Evolutionary conservation across 345 rosid species (phyloP), one percentile per base, ranked within the genome.

Genomic region (Populus tremula): DNA sequence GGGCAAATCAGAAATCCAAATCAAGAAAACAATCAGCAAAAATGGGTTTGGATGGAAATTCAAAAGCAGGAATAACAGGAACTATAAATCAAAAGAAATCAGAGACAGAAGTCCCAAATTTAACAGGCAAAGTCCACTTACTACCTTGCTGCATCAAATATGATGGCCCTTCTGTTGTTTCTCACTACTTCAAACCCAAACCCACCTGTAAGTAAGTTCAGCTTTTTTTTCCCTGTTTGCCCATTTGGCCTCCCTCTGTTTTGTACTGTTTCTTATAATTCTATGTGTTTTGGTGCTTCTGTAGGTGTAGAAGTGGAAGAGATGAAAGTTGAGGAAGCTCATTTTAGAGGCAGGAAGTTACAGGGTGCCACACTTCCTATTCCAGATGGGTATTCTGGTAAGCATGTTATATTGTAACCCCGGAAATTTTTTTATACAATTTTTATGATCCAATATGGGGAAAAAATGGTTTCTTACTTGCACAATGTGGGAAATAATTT

Each of bases 311-410:
- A 90, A 75, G 80, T 83, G 69, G 97, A 93, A 74, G 97, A 91
- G 64, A 78, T 92, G 53, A 77, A 41, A 62, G 84, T 84, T 3
- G 88, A 93, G 83, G 94, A 95, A 88, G 91, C 96, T 8, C 81
- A 88, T 87, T 95, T 93, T 84, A 87, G 99, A 84, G 98, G 99
- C 72, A 91, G 98, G 85, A 90, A 86, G 81, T 73, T 95, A 86
- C 89, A 82, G 4, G 99, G 99, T 67, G 83, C 90, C 36, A 89
- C 90, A 27, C 21, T 93, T 79, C 80, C 90, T 36, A 81, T 93
- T 67, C 97, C 96, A 36, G 68, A 68, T 71, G 93, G 91, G 68
- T 93, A 89, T 75, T 90, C 92, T 63, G 98, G 98, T 93, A 89
- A 29, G 70, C 27, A 29, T 53, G 59, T 53, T 50, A 50, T 50